A percentile compares a stretch with the other conserved stretches of the same genome.
These are phyloP conservation scores for Salvia miltiorrhiza DNA, from an alignment of 257 asterid species.

Conservation along the genomic window DNA sequence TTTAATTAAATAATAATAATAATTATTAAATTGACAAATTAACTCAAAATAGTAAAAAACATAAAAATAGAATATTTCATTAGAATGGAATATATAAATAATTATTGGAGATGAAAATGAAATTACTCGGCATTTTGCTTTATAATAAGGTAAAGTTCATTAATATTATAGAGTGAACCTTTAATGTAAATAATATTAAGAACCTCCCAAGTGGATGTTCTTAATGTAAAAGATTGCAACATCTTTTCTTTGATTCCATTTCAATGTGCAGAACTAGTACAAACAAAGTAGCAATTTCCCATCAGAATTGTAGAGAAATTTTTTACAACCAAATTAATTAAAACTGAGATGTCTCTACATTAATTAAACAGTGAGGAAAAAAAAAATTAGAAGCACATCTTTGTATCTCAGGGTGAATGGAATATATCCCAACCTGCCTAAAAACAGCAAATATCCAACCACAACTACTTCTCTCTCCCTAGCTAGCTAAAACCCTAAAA, in stretches of 20 bases:
- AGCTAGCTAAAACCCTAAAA: conserved; percentile 6
- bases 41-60: no score
- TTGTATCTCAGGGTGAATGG: background rate
- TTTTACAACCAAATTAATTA: conserved; percentile 1
- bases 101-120: no score
- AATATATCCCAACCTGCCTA: background rate
- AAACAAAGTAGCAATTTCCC: conserved; percentile 4
- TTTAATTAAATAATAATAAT: no score
- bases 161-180: no score
- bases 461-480: conserved; percentile 5
- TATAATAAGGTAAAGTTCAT: no score
- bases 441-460: background rate
- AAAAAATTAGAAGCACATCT: background rate
- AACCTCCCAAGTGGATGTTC: no score
- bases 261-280: background rate
- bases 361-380: background rate
- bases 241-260: background rate
- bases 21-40: no score
- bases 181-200: no score
- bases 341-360: background rate
- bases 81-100: no score
- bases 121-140: no score
- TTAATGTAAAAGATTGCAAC: background rate
- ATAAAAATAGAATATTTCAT: no score
- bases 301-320: background rate